Evolutionary conservation across 495 filamentous ascomycete genomes (phyloP).

Genomic region (Darksidea phi): DNA sequence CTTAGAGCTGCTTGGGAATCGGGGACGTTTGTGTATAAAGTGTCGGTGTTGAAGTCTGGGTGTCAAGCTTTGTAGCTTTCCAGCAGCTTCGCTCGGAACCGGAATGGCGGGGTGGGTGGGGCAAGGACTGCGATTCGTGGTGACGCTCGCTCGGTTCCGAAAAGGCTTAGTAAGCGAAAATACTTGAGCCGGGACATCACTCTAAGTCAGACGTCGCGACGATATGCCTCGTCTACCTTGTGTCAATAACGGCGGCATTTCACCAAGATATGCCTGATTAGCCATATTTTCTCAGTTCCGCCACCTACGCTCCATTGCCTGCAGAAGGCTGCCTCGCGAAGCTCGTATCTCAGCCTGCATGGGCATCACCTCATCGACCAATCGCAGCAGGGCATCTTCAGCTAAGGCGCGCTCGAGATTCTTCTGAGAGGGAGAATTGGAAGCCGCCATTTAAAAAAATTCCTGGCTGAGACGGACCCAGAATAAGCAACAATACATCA

Average conservation of each 20-base stretch:
- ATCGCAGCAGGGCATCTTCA: conserved; percentile 22
- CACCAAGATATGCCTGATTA: neutral
- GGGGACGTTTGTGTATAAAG: neutral
- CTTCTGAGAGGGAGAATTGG: neutral
- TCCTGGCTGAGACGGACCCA: no score
- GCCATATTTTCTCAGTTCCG: no score
- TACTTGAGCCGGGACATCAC: neutral
- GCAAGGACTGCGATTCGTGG: conserved; percentile 9
- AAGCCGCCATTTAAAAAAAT: conserved; percentile 57
- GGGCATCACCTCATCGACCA: conserved; percentile 3
- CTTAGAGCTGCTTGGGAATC: neutral
- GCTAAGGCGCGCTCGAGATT: conserved; percentile 2
- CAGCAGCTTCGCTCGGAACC: neutral
- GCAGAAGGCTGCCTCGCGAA: neutral
- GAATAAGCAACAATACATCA: no score
- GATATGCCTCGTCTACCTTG: no score
- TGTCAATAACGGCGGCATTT: neutral
- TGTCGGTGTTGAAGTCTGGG: neutral
- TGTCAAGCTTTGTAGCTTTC: neutral
- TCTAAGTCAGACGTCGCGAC: no score
- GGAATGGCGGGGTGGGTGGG: conserved; percentile 6
- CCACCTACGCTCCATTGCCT: no score
- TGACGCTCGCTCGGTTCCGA: neutral
- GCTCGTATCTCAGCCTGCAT: neutral
- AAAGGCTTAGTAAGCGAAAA: neutral